A percentile compares a stretch with the other conserved stretches of the same genome.
phyloP scores from a whole-genome alignment of 768 basidiomycete genomes.

The Boletus speciosus region DNA sequence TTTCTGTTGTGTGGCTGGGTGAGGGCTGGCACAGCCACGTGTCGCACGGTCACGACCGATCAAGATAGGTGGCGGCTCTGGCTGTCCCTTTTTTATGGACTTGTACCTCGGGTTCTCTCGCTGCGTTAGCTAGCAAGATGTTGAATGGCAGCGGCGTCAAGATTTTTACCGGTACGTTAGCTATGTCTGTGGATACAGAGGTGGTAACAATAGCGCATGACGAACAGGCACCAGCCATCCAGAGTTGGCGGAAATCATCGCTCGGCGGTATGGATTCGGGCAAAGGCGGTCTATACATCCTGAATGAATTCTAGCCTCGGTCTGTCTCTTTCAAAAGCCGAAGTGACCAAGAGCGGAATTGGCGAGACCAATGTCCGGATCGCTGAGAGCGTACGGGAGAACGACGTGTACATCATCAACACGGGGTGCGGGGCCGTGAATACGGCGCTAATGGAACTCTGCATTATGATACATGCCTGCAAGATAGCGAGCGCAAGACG shows the following conservation, averaged over 20 bases:
- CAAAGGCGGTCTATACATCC: conserved; percentile 15
- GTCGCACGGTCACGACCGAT: conserved; percentile 16
- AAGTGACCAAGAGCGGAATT: conserved; percentile 83
- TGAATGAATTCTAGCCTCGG: conserved; percentile 65
- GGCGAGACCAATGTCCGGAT: conserved; percentile 93
- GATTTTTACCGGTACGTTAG: conserved; percentile 51
- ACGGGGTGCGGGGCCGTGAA: conserved; percentile 85
- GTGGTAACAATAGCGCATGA: background rate
- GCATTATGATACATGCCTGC: conserved; percentile 99
- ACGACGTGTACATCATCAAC: conserved; percentile 98
- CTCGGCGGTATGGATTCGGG: conserved; percentile 62
- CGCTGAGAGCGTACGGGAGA: conserved; percentile 92
- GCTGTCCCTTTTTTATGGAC: conserved; percentile 11
- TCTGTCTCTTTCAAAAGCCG: conserved; percentile 80
- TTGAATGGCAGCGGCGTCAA: conserved; percentile 57
- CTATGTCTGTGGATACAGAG: background rate
- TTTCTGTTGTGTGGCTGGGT: background rate
- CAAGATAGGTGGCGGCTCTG: conserved; percentile 9
- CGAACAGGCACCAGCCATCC: conserved; percentile 87
- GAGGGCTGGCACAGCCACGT: conserved; percentile 14
- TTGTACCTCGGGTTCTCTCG: conserved; percentile 8
- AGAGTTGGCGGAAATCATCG: conserved; percentile 90
- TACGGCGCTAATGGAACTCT: conserved; percentile 94
- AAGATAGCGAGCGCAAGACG: conserved; percentile 98
- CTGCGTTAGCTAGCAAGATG: conserved; percentile 34